A percentile compares a stretch with the other conserved stretches of the same genome.
phyloP scores from a whole-genome alignment of 352 stramenopile species.

The Globisporangium uncinulatum region DNA sequence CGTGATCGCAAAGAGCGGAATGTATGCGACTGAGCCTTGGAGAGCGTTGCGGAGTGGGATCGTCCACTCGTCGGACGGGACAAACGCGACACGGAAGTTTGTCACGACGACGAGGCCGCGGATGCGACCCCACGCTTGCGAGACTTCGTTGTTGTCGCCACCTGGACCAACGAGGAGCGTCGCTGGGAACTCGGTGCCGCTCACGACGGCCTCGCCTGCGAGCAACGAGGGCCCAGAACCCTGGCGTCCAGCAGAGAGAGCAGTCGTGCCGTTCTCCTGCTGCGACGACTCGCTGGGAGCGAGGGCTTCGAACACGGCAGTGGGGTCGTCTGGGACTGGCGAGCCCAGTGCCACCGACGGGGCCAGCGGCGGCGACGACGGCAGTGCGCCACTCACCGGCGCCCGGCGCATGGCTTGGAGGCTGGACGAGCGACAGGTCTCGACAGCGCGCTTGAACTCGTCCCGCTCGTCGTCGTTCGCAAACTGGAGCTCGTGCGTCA shows the following conservation, averaged over 20 bases:
- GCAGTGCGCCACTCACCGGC: slow-evolving; percentile 16
- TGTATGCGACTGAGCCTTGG: slow-evolving; percentile 48
- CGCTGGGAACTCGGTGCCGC: slow-evolving; percentile 38
- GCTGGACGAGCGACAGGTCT: slow-evolving; percentile 38
- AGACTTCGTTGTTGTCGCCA: slow-evolving; percentile 50
- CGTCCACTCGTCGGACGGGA: slow-evolving; percentile 45
- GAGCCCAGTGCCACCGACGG: slow-evolving; percentile 17
- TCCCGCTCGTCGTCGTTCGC: slow-evolving; percentile 60
- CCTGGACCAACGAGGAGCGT: slow-evolving; percentile 58
- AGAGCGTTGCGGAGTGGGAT: slow-evolving; percentile 29
- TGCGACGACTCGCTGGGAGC: not conserved
- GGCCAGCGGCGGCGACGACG: slow-evolving; percentile 16
- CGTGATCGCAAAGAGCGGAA: slow-evolving; percentile 72
- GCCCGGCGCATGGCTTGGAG: slow-evolving; percentile 34
- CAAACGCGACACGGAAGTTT: slow-evolving; percentile 77
- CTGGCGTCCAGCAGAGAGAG: too few species aligned
- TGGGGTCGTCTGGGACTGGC: slow-evolving; percentile 18
- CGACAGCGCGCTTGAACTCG: slow-evolving; percentile 58
- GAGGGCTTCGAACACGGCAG: not conserved
- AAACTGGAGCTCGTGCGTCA: slow-evolving; percentile 69
- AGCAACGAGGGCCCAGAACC: slow-evolving; percentile 11
- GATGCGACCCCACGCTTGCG: slow-evolving; percentile 59
- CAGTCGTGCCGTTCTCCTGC: not conserved
- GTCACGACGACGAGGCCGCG: slow-evolving; percentile 59
- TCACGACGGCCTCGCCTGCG: slow-evolving; percentile 34